Percentiles rank a stretch among this genome's conserved stretches.
These are phyloP conservation scores for Akanthomyces lecanii DNA, from an alignment of 2,329 filamentous ascomycete genomes.

Conservation along the genomic window DNA sequence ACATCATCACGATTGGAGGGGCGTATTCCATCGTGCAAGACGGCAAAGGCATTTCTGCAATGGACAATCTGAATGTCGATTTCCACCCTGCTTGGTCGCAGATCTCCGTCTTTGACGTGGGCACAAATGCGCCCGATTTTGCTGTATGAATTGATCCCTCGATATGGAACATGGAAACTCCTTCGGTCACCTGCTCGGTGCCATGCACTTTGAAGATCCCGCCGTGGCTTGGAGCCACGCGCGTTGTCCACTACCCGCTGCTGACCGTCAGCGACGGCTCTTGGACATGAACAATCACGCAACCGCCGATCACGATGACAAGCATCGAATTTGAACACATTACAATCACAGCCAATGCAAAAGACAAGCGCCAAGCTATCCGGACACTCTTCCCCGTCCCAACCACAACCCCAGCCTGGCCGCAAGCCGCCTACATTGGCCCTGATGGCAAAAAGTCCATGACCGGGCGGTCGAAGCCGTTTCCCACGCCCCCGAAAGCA, in stretches of 20 bases:
- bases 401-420: neutral
- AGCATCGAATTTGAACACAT: neutral
- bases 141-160: neutral
- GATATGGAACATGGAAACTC: neutral
- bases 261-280: neutral
- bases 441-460: neutral
- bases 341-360: neutral
- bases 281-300: neutral
- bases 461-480: neutral
- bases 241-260: conserved; percentile 1
- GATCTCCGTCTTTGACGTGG: neutral
- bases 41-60: neutral
- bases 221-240: neutral
- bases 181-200: neutral
- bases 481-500: neutral
- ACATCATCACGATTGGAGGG: neutral
- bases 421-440: neutral
- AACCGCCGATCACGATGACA: neutral
- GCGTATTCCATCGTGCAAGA: neutral
- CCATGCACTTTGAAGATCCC: neutral
- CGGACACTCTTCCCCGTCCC: neutral
- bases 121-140: neutral
- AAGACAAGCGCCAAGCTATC: neutral
- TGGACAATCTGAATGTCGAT: neutral
- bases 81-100: neutral